A percentile compares a stretch with the other conserved stretches of the same genome.
These are phyloP conservation scores for Trichophyton rubrum DNA, from an alignment of 2,329 filamentous ascomycete species.

Conservation along the genomic window DNA sequence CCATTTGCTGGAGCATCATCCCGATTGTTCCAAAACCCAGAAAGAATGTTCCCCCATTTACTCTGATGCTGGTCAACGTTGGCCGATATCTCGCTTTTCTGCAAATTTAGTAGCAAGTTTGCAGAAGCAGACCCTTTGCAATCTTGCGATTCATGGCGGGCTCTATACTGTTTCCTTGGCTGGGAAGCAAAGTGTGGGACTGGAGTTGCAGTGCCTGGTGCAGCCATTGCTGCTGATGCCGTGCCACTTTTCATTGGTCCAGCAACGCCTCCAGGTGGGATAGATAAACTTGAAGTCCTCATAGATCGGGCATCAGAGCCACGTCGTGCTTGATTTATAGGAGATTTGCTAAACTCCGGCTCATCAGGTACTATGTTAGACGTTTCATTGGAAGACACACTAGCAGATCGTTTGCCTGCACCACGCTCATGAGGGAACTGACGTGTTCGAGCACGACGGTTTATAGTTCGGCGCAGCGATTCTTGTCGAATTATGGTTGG, in stretches of 20 bases:
- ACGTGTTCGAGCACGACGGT: constrained; percentile 38
- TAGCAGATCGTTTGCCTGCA: constrained; percentile 30
- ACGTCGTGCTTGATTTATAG: constrained; percentile 22
- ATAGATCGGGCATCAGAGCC: constrained; percentile 35
- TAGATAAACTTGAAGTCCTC: constrained; percentile 31
- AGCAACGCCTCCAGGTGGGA: constrained; percentile 32
- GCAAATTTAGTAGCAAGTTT: constrained; percentile 42
- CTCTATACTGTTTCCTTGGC: constrained; percentile 19
- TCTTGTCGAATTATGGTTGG: constrained; percentile 40
- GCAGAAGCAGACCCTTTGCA: constrained; percentile 40
- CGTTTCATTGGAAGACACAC: constrained; percentile 34
- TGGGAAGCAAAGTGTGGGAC: constrained; percentile 42
- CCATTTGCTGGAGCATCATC: constrained; percentile 15
- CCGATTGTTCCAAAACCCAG: constrained; percentile 42
- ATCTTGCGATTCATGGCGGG: constrained; percentile 14
- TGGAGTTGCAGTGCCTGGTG: constrained; percentile 38
- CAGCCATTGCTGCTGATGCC: constrained; percentile 41
- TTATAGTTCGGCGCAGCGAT: constrained; percentile 43
- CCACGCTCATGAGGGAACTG: constrained; percentile 27
- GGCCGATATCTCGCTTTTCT: constrained; percentile 41
- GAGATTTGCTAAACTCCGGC: constrained; percentile 17
- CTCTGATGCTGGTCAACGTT: constrained; percentile 36
- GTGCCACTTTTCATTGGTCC: constrained; percentile 34
- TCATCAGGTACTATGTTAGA: constrained; percentile 25
- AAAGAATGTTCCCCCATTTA: constrained; percentile 46